A percentile compares a stretch with the other conserved stretches of the same genome.
phyloP scores from a whole-genome alignment of 495 filamentous ascomycete genomes.

The Xylaria castorea region DNA sequence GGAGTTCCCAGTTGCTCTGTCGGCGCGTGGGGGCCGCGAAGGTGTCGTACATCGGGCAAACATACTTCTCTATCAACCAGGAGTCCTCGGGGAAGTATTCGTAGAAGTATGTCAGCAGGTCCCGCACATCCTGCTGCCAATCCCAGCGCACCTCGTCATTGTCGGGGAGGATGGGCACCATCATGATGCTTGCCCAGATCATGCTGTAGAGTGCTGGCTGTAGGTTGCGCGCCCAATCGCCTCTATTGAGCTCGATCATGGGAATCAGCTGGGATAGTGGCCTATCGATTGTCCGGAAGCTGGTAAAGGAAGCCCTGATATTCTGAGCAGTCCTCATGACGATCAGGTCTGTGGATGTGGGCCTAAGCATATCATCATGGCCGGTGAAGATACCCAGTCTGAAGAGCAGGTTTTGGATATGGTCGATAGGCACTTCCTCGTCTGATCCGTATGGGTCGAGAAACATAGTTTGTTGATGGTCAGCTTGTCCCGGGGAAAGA shows the following conservation, averaged over 20 bases:
- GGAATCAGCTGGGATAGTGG: conserved; percentile 40
- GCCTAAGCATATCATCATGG: conserved; percentile 62
- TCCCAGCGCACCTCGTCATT: conserved; percentile 45
- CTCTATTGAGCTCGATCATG: conserved; percentile 45
- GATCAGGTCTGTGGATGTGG: conserved; percentile 67
- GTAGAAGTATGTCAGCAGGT: conserved; percentile 70
- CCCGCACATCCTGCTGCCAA: conserved; percentile 58
- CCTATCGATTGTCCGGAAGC: conserved; percentile 43
- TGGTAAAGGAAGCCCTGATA: conserved; percentile 63
- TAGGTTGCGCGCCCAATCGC: conserved; percentile 57
- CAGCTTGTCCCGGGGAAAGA: conserved; percentile 33
- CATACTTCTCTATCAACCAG: conserved; percentile 67
- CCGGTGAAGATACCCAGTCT: conserved; percentile 67
- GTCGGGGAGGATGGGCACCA: conserved; percentile 53
- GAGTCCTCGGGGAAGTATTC: conserved; percentile 74
- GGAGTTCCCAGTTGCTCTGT: conserved; percentile 39
- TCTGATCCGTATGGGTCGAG: conserved; percentile 82
- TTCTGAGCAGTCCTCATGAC: conserved; percentile 80
- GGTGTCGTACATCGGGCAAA: conserved; percentile 63
- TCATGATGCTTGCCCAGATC: conserved; percentile 75
- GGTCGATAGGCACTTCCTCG: conserved; percentile 64
- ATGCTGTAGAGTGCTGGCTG: conserved; percentile 75
- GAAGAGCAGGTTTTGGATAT: conserved; percentile 65
- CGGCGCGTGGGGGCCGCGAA: conserved; percentile 37
- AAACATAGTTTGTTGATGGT: conserved; percentile 66